A percentile compares a stretch with the other conserved stretches of the same genome.
Conservation (phyloP, 75 land plant species). For the Pseudotsuga menziesii region DNA sequence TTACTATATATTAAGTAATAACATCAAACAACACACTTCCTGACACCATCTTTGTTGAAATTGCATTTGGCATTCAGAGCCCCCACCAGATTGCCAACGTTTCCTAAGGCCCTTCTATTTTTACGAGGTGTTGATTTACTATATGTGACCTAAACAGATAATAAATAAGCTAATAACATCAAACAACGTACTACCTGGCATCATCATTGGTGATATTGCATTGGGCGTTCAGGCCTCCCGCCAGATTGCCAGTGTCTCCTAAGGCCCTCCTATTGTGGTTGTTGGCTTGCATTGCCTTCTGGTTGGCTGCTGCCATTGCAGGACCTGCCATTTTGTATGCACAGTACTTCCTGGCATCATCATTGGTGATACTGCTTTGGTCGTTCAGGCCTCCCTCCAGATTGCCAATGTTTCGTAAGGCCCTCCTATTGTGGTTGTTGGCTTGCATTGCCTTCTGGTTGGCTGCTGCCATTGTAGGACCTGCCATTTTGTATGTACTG, state of each 20-base stretch:
- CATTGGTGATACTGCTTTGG: too few species aligned
- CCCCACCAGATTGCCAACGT: conserved; percentile 68
- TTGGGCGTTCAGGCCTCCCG: conserved; percentile 15
- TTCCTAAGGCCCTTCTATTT: conserved; percentile 46
- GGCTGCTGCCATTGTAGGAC: not conserved
- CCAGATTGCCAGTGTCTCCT: conserved; percentile 77
- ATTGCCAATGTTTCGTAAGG: too few species aligned
- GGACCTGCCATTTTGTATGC: too few species aligned
- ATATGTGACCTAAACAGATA: not conserved
- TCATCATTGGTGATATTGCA: conserved; percentile 18
- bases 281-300: too few species aligned
- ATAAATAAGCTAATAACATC: not conserved
- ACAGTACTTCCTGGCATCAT: too few species aligned
- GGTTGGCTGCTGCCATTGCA: too few species aligned
- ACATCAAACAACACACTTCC: not conserved
- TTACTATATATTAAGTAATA: not conserved
- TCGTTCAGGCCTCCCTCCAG: too few species aligned
- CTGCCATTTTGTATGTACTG: not conserved
- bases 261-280: conserved; percentile 40
- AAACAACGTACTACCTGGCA: conserved; percentile 9
- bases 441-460: conserved; percentile 25
- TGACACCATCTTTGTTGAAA: conserved; percentile 26
- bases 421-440: conserved; percentile 40
- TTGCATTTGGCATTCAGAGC: conserved; percentile 27
- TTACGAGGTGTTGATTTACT: not conserved